Base-by-base conservation (phyloP, 352 stramenopile species). In the Blastocystis sp. region DNA sequence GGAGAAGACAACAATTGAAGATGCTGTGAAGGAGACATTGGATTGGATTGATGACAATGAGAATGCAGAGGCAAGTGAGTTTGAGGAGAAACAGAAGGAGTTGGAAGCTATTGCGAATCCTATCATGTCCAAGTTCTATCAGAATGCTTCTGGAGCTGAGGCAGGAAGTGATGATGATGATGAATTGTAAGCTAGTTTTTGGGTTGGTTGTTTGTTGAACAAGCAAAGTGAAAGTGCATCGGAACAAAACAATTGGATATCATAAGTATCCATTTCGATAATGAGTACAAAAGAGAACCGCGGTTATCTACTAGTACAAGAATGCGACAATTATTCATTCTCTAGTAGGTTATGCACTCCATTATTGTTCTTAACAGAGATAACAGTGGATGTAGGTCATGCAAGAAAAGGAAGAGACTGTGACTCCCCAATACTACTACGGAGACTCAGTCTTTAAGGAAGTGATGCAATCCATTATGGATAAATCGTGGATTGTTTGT, bases 41-140 rank as follows among this genome's bases (percentile, higher is more conserved):
- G 96, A 98, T 90, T 99, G 97, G 97, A 92, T 99, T 52, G 97
- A 99, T 88, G 94, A 98, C 90, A 97, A 98, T 92, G 92, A 95
- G 89, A 95, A 98, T 90, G 93, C 94, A n/a, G 94, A 98, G 88
- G 97, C 97, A 90, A 95, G 98, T 32, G 96, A 99, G 89, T 98
- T 95, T 87, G n/a, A n/a, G n/a, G n/a, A n/a, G n/a, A n/a, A n/a
- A n/a, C n/a, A n/a, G n/a, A n/a, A n/a, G n/a, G n/a, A 99, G 91
- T 92, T 99, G 42, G 96, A 99, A 92, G 93, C 93, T 1, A 46
- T 91, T 46, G 90, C 91, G 69, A 98, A 98, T 91, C 97, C 97
- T 43, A 98, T 99, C 91, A 98, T 99, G 93, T 92, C 93, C 88
- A 97, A 97, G 90, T 91, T 98, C 54, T 99, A 99, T 92, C 91